These are phyloP conservation scores for Calocybe indica DNA, from an alignment of 768 basidiomycete genomes.

Conservation along the genomic window DNA sequence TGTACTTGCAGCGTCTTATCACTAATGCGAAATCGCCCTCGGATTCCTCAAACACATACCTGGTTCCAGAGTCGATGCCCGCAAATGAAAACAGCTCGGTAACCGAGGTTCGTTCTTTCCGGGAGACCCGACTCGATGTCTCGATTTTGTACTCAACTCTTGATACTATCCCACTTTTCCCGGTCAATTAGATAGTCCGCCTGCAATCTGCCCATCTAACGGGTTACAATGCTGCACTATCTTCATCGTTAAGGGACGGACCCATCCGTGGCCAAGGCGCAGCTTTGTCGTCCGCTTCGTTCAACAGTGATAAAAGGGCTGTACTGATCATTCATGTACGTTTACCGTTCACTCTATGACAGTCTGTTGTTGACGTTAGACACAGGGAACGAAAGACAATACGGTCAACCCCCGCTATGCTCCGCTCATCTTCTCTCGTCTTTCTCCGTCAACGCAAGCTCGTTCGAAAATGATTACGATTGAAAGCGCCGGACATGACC, in stretches of 20 bases:
- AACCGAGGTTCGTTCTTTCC: slow-evolving; percentile 29
- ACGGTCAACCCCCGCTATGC: slow-evolving; percentile 55
- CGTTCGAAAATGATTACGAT: slow-evolving; percentile 39
- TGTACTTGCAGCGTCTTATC: slow-evolving; percentile 46
- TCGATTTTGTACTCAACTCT: not conserved
- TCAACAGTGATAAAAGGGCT: slow-evolving; percentile 30
- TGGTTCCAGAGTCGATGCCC: not conserved
- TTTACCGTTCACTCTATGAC: slow-evolving; percentile 1
- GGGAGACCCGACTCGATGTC: not conserved
- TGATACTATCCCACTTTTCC: not conserved
- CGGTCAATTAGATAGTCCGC: slow-evolving; percentile 53
- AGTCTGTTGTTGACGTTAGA: slow-evolving; percentile 5
- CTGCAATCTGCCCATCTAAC: slow-evolving; percentile 73
- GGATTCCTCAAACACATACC: slow-evolving; percentile 14
- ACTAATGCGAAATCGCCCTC: slow-evolving; percentile 14
- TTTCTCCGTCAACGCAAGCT: slow-evolving; percentile 29
- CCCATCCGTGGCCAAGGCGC: slow-evolving; percentile 58
- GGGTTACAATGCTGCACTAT: slow-evolving; percentile 71
- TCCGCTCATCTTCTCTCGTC: slow-evolving; percentile 34
- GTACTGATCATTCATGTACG: slow-evolving; percentile 65
- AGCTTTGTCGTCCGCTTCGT: slow-evolving; percentile 45
- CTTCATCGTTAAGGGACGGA: slow-evolving; percentile 67
- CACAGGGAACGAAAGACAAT: slow-evolving; percentile 51
- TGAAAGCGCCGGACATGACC: slow-evolving; percentile 48
- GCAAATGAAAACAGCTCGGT: slow-evolving; percentile 21